These are phyloP conservation scores for Blastomyces gilchristii DNA, from an alignment of 2,329 filamentous ascomycete genomes.

Conservation along the genomic window DNA sequence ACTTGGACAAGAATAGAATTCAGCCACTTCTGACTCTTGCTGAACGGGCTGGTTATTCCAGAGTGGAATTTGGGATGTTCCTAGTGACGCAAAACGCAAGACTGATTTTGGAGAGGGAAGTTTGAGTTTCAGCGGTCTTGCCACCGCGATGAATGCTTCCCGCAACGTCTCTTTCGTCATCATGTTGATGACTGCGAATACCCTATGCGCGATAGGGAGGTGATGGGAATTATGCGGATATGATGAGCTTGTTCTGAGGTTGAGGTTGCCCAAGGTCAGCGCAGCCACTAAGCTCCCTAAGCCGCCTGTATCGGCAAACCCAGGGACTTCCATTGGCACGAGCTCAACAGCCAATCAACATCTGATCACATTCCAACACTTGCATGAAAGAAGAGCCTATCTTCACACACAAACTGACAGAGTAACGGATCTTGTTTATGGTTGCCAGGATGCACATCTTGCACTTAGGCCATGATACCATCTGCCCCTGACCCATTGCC, in stretches of 20 bases:
- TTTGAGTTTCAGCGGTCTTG: not conserved
- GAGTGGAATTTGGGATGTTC: conserved; percentile 4
- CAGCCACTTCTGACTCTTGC: not conserved
- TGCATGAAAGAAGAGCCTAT: no score
- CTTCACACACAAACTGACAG: no score
- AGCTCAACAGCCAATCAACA: not conserved
- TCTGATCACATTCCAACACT: no score
- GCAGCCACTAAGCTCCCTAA: not conserved
- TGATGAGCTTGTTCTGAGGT: not conserved
- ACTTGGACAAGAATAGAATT: conserved; percentile 24
- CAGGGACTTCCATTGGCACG: not conserved
- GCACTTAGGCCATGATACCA: not conserved
- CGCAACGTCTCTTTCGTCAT: not conserved
- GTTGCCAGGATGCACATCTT: not conserved
- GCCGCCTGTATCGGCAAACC: not conserved
- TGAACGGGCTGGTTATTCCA: not conserved
- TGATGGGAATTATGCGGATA: not conserved
- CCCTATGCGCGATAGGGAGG: not conserved
- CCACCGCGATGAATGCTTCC: not conserved
- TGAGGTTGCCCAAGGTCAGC: not conserved
- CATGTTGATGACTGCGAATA: not conserved
- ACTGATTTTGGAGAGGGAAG: conserved; percentile 1
- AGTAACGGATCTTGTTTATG: not conserved
- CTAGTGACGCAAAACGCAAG: not conserved
- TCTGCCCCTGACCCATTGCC: not conserved